These are phyloP conservation scores for Viola odorata DNA, from an alignment of 345 rosid species.

Conservation along the genomic window DNA sequence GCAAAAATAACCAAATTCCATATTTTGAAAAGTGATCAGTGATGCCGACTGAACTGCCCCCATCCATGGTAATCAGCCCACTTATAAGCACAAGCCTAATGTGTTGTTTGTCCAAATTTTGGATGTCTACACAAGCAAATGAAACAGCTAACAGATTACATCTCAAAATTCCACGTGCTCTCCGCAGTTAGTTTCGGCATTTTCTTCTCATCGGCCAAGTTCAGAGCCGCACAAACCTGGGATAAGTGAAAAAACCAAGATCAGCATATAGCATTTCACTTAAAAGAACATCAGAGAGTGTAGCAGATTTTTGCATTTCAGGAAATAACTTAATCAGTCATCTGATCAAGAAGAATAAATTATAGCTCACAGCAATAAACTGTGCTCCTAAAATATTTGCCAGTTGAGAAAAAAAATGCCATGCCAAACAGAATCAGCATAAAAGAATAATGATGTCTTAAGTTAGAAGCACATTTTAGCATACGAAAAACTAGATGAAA, in stretches of 20 bases:
- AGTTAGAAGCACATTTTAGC: no score
- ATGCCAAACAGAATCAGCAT: not conserved
- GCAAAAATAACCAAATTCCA: not conserved
- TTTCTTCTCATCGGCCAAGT: slow-evolving; percentile 57
- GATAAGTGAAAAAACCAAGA: slow-evolving; percentile 1
- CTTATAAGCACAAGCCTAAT: not conserved
- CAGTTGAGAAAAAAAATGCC: not conserved
- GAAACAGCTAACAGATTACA: slow-evolving; percentile 24
- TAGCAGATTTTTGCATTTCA: not conserved
- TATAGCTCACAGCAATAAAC: not conserved
- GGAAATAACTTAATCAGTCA: not conserved
- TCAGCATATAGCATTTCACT: slow-evolving; percentile 3
- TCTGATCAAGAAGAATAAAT: not conserved
- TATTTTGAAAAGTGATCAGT: slow-evolving; percentile 1
- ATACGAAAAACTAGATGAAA: no score
- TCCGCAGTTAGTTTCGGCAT: slow-evolving; percentile 68
- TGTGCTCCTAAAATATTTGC: not conserved
- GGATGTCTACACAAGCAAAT: slow-evolving; percentile 8
- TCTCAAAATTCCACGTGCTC: slow-evolving; percentile 68
- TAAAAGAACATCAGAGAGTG: not conserved
- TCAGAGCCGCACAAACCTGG: slow-evolving; percentile 61
- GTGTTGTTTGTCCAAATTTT: slow-evolving; percentile 15
- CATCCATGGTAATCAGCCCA: slow-evolving; percentile 10
- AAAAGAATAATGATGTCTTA: not conserved
- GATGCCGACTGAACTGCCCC: not conserved